Evolutionary conservation across 1,284 basidiomycete genomes (phyloP).

Genomic region (Cryptococcus hybrid): DNA sequence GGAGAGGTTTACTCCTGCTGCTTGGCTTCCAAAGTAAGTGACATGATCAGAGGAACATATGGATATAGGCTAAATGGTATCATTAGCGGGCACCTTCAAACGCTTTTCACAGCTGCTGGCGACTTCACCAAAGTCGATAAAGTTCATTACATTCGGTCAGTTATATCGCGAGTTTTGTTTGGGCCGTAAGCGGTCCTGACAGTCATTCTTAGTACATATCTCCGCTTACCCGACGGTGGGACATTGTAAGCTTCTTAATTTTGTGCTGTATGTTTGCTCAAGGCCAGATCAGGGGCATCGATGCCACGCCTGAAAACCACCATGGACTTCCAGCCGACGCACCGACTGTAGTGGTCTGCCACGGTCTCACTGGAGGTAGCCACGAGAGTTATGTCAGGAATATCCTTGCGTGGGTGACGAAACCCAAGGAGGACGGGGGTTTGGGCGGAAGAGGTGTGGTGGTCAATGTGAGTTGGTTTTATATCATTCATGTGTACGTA

Average conservation of each 20-base stretch:
- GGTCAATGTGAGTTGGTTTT: conserved; percentile 58
- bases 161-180: conserved; percentile 1
- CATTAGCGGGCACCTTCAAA: conserved; percentile 51
- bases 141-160: conserved; percentile 67
- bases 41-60: not conserved
- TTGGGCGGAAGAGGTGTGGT: conserved; percentile 85
- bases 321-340: conserved; percentile 59
- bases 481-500: conserved; percentile 57
- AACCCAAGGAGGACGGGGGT: conserved; percentile 67
- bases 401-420: conserved; percentile 65
- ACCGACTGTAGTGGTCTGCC: conserved; percentile 73
- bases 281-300: conserved; percentile 66
- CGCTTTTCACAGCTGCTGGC: conserved; percentile 50
- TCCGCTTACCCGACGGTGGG: conserved; percentile 66
- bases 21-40: conserved; percentile 50
- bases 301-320: conserved; percentile 51
- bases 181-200: conserved; percentile 13
- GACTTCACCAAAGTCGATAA: conserved; percentile 68
- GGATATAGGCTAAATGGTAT: not conserved
- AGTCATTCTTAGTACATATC: conserved; percentile 53
- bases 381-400: conserved; percentile 86
- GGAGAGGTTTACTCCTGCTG: conserved; percentile 46
- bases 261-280: not conserved
- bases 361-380: conserved; percentile 85
- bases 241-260: conserved; percentile 57